Base-by-base conservation (phyloP, 352 stramenopile genomes). In the Plasmopara viticola region DNA sequence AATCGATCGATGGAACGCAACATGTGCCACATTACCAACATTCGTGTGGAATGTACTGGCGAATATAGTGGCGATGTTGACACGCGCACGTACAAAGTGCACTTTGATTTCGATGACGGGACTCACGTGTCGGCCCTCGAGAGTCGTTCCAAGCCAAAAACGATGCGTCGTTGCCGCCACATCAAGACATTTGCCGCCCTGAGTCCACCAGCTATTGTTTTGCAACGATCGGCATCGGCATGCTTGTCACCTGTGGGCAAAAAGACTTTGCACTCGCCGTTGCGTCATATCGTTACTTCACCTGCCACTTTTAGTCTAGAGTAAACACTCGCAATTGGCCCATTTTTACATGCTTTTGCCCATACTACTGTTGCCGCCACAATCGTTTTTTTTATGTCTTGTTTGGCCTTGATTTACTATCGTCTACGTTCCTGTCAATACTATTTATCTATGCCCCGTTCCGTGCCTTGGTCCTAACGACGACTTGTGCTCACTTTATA, bases 81-180 rank as follows among this genome's bases (percentile, higher is more conserved):
- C 64, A 88, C 77, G 43, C 70, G 77, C 7, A 70, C 54, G 44
- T 88, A 86, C 59, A 83, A 86, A 48, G 64, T 88, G 14, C 68
- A 85, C 50, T 86, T 88, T 50, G 77, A 88, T 39, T 88, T 88
- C 53, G 62, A 81, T 48, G 73, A 88, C 42, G 74, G 71, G 14
- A 60, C 59, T 5, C 66, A 85, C 47, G 64, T 74, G 4, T 70
- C 68, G 38, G 71, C 66, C 9, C 62, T 88, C 29, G 77, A 88
- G 41, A 63, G 60, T 13, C 72, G 77, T 14, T 85, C 62, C 62
- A 86, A 85, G 70, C 64, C 68, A 39, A 78, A 80, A 56, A 74
- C 72, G 1, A 53, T 82, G 34, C 53, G 66, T 43, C 68, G 74
- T 14, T 88, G 74, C 57, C 64, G 63, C 2, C 54, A 68, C 5